A percentile compares a stretch with the other conserved stretches of the same genome.
Conservation (phyloP, 164 flowering plant genomes). For the Euptelea pleiosperma region DNA sequence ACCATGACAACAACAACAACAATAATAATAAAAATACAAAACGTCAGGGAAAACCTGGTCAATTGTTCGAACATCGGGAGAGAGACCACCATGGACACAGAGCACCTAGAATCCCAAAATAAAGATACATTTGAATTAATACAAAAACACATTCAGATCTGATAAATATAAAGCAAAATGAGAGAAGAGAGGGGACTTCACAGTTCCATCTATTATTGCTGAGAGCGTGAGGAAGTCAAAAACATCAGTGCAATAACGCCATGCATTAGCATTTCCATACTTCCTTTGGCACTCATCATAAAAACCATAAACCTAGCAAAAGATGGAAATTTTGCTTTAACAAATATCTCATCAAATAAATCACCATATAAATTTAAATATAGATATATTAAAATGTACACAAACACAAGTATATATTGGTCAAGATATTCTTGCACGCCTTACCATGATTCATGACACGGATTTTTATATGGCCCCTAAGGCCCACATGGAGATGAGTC, state of each 20-base stretch:
- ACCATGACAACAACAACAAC: too few species aligned
- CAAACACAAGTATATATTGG: too few species aligned
- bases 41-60: slow-evolving; percentile 89
- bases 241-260: slow-evolving; percentile 99
- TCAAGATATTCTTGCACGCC: too few species aligned
- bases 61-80: slow-evolving; percentile 92
- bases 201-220: slow-evolving; percentile 97
- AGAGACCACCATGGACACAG: slow-evolving; percentile 99
- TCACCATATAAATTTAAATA: too few species aligned
- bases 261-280: slow-evolving; percentile 99
- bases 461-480: too few species aligned
- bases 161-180: neutral
- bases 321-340: slow-evolving; percentile 12
- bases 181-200: slow-evolving; percentile 27
- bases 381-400: too few species aligned
- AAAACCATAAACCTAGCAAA: slow-evolving; percentile 87
- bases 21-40: too few species aligned
- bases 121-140: neutral
- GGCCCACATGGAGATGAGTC: too few species aligned
- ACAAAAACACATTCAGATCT: neutral
- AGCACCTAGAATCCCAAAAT: slow-evolving; percentile 57
- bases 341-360: neutral
- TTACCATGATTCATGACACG: too few species aligned
- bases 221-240: slow-evolving; percentile 95
- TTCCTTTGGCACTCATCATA: slow-evolving; percentile 99